Base-by-base conservation (phyloP, 805 yeast species). In the Wickerhamiella kurtzmanii region DNA sequence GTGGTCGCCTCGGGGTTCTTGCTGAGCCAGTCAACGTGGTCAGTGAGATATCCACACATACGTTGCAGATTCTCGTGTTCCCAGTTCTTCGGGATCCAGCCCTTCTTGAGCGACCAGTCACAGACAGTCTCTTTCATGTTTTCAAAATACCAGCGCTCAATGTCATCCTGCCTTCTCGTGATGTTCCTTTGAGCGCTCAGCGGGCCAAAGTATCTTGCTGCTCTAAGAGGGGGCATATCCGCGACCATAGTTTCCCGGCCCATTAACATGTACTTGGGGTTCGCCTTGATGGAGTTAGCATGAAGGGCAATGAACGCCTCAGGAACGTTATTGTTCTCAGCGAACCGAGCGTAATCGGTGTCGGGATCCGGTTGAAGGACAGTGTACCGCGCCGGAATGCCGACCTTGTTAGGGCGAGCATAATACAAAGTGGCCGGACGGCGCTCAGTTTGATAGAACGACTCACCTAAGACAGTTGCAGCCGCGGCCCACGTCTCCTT, bases 401-500 rank as follows among this genome's bases (percentile, higher is more conserved):
- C 48, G 8, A 16, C 37, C 1, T 16, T 22, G 15, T 22, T 21
- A 43, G 48, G 47, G 43, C 50, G 41, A 8, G 75, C 75, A 11
- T 25, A 25, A 25, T 25, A 25, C 44, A 66, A 59, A 1, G 70
- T 60, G 6, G 58, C 57, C 0, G 68, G 65, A 20, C 60, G 58
- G 1, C 63, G 54, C 46, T 63, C 61, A 3, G 74, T 71, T 53
- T 75, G 75, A 56, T 79, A 81, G 53, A 69, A 79, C 3, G 77
- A 70, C 44, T 80, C 73, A 35, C 67, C 65, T 47, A 80, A 62
- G 1, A 79, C 82, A 46, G 73, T 74, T 4, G 85, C 80, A 0
- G 86, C 83, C 0, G 86, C 84, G 46, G 79, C 67, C 50, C 79
- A 79, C 0, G 89, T 80, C 53, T 82, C 89, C 56, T 82, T 82